Percentiles rank a stretch among this genome's conserved stretches.
Conservation (phyloP, 2,329 filamentous ascomycete genomes). For the Colletotrichum musae region DNA sequence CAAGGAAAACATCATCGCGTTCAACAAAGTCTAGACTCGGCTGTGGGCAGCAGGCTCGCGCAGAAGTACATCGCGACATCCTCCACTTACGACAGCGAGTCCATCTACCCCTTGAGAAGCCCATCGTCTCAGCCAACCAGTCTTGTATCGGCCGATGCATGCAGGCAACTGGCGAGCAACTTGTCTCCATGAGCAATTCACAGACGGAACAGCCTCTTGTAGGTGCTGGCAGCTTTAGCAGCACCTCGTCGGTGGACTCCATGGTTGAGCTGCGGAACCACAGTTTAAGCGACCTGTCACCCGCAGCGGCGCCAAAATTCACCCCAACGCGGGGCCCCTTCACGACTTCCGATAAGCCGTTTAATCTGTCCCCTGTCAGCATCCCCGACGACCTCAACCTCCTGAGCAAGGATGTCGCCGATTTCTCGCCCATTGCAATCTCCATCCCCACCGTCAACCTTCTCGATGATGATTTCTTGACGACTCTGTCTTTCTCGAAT, state of each 20-base stretch:
- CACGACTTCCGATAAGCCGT: constrained; percentile 35
- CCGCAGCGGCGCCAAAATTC: constrained; percentile 44
- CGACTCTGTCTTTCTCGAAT: constrained; percentile 72
- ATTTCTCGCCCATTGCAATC: constrained; percentile 68
- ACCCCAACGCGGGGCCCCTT: constrained; percentile 47
- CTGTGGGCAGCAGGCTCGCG: background rate
- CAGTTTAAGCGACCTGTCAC: constrained; percentile 47
- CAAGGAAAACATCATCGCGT: constrained; percentile 54
- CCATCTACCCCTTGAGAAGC: constrained; percentile 46
- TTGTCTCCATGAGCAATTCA: constrained; percentile 24
- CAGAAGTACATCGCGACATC: constrained; percentile 42
- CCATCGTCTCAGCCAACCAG: constrained; percentile 2
- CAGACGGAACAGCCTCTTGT: constrained; percentile 26
- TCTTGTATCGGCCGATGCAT: constrained; percentile 24
- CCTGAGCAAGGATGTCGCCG: constrained; percentile 41
- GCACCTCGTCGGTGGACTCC: constrained; percentile 44
- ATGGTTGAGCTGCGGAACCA: constrained; percentile 43
- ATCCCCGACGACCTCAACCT: constrained; percentile 44
- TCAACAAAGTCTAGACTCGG: constrained; percentile 38
- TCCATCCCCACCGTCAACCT: constrained; percentile 70
- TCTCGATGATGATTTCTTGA: constrained; percentile 71
- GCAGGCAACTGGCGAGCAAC: constrained; percentile 16
- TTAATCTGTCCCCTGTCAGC: constrained; percentile 41
- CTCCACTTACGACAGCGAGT: constrained; percentile 46
- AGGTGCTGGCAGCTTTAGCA: constrained; percentile 47